These are phyloP conservation scores for Trichoderma arundinaceum DNA, from an alignment of 2,329 filamentous ascomycete species.

Conservation along the genomic window DNA sequence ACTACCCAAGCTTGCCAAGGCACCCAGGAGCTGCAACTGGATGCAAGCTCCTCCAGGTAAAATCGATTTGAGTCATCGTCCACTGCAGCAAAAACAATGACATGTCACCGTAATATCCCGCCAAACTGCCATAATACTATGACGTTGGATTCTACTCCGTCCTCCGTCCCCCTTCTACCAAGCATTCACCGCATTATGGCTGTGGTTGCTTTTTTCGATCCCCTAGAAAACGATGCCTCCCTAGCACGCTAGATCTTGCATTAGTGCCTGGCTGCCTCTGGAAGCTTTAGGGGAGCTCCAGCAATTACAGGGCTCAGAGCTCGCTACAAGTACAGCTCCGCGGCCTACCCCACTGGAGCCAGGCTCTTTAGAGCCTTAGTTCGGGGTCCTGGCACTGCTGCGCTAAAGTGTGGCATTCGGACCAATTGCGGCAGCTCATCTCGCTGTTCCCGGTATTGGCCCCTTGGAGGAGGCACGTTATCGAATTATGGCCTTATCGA, in stretches of 20 bases:
- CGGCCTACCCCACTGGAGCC: conserved; percentile 10
- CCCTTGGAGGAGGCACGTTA: conserved; percentile 3
- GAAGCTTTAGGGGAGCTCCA: background rate
- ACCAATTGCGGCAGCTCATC: conserved; percentile 25
- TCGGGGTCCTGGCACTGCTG: background rate
- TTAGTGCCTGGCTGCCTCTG: conserved; percentile 17
- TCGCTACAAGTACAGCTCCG: conserved; percentile 20
- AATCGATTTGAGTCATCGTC: background rate
- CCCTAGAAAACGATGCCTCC: background rate
- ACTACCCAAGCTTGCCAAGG: too few species aligned
- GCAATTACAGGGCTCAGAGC: conserved; percentile 2
- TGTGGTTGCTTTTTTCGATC: background rate
- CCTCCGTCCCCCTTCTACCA: too few species aligned
- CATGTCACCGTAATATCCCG: background rate
- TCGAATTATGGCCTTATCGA: conserved; percentile 17
- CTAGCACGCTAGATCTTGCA: conserved; percentile 11
- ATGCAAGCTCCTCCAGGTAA: too few species aligned
- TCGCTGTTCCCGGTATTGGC: conserved; percentile 19
- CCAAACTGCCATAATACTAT: background rate
- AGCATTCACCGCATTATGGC: background rate
- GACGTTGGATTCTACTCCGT: background rate
- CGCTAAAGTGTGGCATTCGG: background rate
- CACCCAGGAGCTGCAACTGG: too few species aligned
- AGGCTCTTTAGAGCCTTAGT: conserved; percentile 2
- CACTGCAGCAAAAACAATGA: background rate